Conservation (phyloP, 2,329 filamentous ascomycete genomes). For the Magnaporthiopsis poae region DNA sequence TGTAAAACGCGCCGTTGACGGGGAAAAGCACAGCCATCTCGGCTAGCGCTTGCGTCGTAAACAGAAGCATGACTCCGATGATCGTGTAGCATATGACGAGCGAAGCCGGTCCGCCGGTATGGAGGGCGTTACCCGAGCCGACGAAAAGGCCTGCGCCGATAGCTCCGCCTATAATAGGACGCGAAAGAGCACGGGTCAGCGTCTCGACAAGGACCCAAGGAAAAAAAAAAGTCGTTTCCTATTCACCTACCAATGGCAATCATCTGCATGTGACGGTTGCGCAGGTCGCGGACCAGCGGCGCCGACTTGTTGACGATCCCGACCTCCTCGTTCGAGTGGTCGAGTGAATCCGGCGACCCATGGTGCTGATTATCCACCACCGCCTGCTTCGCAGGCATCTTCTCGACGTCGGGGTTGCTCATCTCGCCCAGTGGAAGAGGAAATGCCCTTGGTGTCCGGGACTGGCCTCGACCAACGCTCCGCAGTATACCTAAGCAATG, state of each 20-base stretch:
- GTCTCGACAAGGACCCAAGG: neutral
- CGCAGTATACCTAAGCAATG: neutral
- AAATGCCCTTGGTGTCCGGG: neutral
- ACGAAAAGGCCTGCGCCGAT: constrained; percentile 57
- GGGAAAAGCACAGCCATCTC: constrained; percentile 52
- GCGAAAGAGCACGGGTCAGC: neutral
- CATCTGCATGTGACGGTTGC: constrained; percentile 35
- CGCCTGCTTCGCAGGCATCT: constrained; percentile 17
- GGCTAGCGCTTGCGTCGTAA: constrained; percentile 49
- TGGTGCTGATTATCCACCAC: constrained; percentile 10
- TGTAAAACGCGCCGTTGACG: constrained; percentile 53
- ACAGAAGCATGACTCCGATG: constrained; percentile 48
- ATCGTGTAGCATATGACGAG: constrained; percentile 43
- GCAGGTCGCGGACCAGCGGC: constrained; percentile 26
- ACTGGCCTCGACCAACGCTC: too few relatives aligned
- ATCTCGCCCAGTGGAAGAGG: neutral
- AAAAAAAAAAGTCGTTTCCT: neutral
- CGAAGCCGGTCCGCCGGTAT: constrained; percentile 48
- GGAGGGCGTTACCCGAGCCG: constrained; percentile 51
- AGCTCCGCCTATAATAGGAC: constrained; percentile 25
- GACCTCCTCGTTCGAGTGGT: constrained; percentile 25
- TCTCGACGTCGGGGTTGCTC: constrained; percentile 7
- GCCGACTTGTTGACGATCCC: constrained; percentile 24
- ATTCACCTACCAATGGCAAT: constrained; percentile 31
- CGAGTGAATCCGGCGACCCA: constrained; percentile 7